These are phyloP conservation scores for Capsicum baccatum DNA, from an alignment of 257 asterid species.

Conservation along the genomic window DNA sequence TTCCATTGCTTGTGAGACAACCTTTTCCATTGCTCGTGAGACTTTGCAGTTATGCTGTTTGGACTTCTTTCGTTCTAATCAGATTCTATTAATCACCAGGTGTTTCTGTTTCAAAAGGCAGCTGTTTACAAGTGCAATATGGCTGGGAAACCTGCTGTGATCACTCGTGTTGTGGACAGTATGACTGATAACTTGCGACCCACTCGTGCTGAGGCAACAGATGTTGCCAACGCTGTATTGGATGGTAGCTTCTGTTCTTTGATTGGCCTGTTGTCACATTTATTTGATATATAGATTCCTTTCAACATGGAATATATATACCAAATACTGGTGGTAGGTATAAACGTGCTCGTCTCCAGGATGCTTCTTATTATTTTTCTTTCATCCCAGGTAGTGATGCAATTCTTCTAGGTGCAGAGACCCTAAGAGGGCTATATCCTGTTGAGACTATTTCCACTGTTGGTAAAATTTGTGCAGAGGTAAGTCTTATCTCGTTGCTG, in stretches of 20 bases:
- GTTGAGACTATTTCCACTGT: slow-evolving; percentile 84
- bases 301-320: neutral
- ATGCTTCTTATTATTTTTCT: neutral
- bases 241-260: slow-evolving; percentile 58
- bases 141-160: slow-evolving; percentile 95
- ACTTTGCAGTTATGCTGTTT: neutral
- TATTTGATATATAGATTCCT: slow-evolving; percentile 8
- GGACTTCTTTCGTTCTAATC: neutral
- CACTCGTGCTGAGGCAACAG: slow-evolving; percentile 98
- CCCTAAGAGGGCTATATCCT: slow-evolving; percentile 90
- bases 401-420: slow-evolving; percentile 97
- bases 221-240: slow-evolving; percentile 93
- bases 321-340: neutral
- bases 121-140: slow-evolving; percentile 91
- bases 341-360: neutral
- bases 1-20: neutral
- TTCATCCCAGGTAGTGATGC: slow-evolving; percentile 83
- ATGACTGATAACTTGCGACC: slow-evolving; percentile 94
- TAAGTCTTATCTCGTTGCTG: neutral
- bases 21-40: neutral
- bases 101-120: slow-evolving; percentile 84
- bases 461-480: slow-evolving; percentile 92
- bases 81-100: slow-evolving; percentile 52
- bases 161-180: slow-evolving; percentile 96
- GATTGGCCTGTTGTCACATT: slow-evolving; percentile 1